phyloP scores from a whole-genome alignment of 805 yeast species.

The Kregervanrija fluxuum region DNA sequence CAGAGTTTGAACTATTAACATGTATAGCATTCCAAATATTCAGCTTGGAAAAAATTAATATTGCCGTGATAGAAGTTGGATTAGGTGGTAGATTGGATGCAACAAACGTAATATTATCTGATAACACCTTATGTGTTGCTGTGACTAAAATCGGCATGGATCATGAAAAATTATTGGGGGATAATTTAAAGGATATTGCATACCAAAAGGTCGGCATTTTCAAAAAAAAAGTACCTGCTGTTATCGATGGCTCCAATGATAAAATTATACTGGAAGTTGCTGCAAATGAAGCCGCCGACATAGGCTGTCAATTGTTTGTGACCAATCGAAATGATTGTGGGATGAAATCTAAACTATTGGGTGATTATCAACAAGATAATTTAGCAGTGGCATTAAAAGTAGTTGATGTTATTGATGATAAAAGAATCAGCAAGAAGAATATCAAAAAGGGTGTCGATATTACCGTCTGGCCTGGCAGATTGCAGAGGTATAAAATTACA shows the following conservation, averaged over 20 bases:
- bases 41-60: slow-evolving; percentile 45
- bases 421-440: slow-evolving; percentile 12
- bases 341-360: slow-evolving; percentile 48
- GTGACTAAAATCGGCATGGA: slow-evolving; percentile 84
- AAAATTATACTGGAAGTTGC: slow-evolving; percentile 43
- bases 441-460: slow-evolving; percentile 44
- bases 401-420: slow-evolving; percentile 29
- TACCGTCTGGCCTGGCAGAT: slow-evolving; percentile 82
- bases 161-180: slow-evolving; percentile 73
- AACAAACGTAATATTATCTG: slow-evolving; percentile 58
- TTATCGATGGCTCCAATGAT: slow-evolving; percentile 65
- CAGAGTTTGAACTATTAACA: slow-evolving; percentile 84
- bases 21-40: slow-evolving; percentile 81
- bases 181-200: slow-evolving; percentile 59
- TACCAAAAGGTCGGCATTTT: slow-evolving; percentile 82
- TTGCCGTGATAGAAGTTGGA: slow-evolving; percentile 91
- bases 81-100: slow-evolving; percentile 88
- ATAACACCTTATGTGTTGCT: slow-evolving; percentile 50
- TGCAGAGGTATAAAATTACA: slow-evolving; percentile 44
- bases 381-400: slow-evolving; percentile 60
- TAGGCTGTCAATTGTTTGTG: slow-evolving; percentile 24
- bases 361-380: slow-evolving; percentile 68
- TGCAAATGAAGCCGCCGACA: slow-evolving; percentile 25
- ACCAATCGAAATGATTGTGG: slow-evolving; percentile 3
- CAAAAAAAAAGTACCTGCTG: slow-evolving; percentile 51